Evolutionary conservation across 768 basidiomycete genomes (phyloP), one percentile per base, ranked within the genome.

Genomic region (Pseudohyphozyma bogoriensis): DNA sequence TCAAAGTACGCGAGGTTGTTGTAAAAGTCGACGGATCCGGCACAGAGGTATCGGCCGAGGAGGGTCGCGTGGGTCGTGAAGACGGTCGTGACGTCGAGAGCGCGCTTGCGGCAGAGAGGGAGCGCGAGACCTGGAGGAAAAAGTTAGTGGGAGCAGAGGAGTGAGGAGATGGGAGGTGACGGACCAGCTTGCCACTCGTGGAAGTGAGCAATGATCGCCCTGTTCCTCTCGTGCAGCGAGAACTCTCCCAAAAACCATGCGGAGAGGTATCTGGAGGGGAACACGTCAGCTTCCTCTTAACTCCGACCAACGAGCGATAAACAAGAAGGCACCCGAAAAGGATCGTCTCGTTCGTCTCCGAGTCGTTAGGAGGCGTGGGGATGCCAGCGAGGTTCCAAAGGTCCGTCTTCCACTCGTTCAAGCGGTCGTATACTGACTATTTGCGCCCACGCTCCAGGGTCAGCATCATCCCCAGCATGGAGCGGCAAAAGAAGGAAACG

Each of bases 171-270:
- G n/a, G n/a, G n/a, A n/a, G n/a, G n/a, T 6, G n/a, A 42, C 40
- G 40, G 6, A 47, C 93, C 92, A 12, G 91, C 93, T 73, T 97
- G 95, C 95, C 95, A 99, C 75, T 99, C 95, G 74, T 99, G 95
- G 78, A 99, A 95, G 75, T 99, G 95, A 66, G 91, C 92, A 59
- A 97, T 81, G 69, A 97, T 88, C 22, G 92, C 90, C 8, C 83
- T 87, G 55, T 80, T 65, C 35, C 86, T 80, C 72, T 95, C 88
- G 45, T 83, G 83, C 31, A 86, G 71, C 42, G 88, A 84, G 71
- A 89, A 91, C 87, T 99, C 93, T 69, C 93, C 93, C n/a, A 99
- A 80, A 79, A 99, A 97, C 93, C 95, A 99, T 9, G 93, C 91
- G 55, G 93, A 87, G 64, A 99, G 83, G 74, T 99, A 99, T 18